Evolutionary conservation across 371 early-diverging fungal genomes (phyloP).

Genomic region (Mucor sp.): DNA sequence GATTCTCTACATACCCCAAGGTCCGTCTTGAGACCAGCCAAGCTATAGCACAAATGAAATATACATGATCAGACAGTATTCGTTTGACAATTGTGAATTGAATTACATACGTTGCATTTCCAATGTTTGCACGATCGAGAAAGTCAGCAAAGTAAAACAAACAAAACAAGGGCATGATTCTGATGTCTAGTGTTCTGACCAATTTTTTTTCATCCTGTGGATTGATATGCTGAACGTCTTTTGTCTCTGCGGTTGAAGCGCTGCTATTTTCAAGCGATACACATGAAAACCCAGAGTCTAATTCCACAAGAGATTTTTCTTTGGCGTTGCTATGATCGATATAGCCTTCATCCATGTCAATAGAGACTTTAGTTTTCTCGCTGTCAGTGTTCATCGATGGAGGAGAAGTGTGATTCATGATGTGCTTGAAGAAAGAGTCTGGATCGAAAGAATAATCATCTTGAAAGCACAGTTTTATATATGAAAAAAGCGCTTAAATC

Average conservation of each 20-base stretch:
- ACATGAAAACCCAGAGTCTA: conserved; percentile 11
- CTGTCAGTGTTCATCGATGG: background rate
- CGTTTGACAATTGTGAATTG: background rate
- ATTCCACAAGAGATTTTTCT: background rate
- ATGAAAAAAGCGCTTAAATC: background rate
- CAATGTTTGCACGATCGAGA: conserved; percentile 39
- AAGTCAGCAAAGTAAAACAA: conserved; percentile 47
- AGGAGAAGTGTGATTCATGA: background rate
- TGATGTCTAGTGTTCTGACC: conserved; percentile 32
- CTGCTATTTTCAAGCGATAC: background rate
- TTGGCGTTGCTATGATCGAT: background rate
- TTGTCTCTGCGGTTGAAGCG: background rate
- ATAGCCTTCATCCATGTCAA: background rate
- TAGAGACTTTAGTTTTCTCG: background rate
- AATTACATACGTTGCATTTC: conserved; percentile 39
- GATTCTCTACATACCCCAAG: conserved; percentile 13
- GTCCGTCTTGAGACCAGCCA: conserved; percentile 29
- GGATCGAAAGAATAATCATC: background rate
- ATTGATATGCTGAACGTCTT: background rate
- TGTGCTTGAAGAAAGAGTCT: background rate
- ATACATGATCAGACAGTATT: background rate
- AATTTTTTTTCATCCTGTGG: conserved; percentile 29
- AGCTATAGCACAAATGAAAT: conserved; percentile 3
- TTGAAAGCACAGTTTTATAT: background rate
- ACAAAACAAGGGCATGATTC: conserved; percentile 48